phyloP scores from a whole-genome alignment of 2,329 filamentous ascomycete genomes.

The Monosporascus sp. region DNA sequence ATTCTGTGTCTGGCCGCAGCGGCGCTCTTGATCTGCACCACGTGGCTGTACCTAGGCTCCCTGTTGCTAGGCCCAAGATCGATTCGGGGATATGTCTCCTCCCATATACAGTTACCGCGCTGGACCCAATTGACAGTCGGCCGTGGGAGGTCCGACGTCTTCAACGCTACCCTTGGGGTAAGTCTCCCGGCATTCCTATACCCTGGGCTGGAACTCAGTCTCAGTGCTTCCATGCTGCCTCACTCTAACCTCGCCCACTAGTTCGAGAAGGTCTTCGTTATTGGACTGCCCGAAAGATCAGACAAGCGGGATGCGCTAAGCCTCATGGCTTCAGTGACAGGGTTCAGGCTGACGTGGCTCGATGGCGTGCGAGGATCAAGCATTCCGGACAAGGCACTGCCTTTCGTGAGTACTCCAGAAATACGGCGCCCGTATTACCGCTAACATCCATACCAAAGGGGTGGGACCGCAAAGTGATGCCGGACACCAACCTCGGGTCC shows the following conservation, averaged over 20 bases:
- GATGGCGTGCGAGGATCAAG: conserved; percentile 34
- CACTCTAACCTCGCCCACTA: not conserved
- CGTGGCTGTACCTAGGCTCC: conserved; percentile 5
- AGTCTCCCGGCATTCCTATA: not conserved
- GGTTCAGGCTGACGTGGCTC: conserved; percentile 36
- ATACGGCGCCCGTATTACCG: not conserved
- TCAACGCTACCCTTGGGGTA: conserved; percentile 13
- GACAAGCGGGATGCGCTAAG: conserved; percentile 43
- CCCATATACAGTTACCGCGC: conserved; percentile 1
- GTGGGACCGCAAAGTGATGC: conserved; percentile 19
- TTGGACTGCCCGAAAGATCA: conserved; percentile 38
- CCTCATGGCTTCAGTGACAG: conserved; percentile 34
- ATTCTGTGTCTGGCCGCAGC: conserved; percentile 3
- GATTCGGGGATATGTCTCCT: conserved; percentile 2
- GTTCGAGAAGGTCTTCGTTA: conserved; percentile 40
- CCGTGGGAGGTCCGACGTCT: conserved; percentile 9
- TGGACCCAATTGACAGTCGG: conserved; percentile 2
- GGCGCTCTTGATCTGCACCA: conserved; percentile 2
- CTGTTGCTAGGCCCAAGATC: conserved; percentile 7
- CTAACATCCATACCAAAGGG: conserved; percentile 9
- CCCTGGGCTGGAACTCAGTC: not conserved
- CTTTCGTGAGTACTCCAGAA: conserved; percentile 16
- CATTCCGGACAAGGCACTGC: conserved; percentile 35
- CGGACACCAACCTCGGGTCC: conserved; percentile 31
- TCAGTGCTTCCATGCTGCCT: not conserved